Conservation (phyloP, 2,329 filamentous ascomycete genomes). For the Paecilomyces formosus region DNA sequence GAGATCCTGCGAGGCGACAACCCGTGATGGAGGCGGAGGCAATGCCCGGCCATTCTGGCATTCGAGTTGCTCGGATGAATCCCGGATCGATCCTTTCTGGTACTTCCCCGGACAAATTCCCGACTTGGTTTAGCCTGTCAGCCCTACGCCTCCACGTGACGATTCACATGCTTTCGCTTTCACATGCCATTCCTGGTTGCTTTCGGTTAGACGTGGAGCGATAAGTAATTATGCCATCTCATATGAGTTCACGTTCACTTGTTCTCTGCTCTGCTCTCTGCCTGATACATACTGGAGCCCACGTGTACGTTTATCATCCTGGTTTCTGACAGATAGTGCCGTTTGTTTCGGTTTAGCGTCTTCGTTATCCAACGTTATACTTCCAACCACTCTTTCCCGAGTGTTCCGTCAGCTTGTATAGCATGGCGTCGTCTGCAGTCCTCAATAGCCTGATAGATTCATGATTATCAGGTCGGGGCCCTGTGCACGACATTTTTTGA, state of each 20-base stretch:
- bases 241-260: slow-evolving; percentile 1
- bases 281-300: neutral
- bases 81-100: neutral
- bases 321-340: neutral
- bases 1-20: neutral
- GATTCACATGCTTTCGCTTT: slow-evolving; percentile 10
- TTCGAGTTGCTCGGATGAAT: neutral
- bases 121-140: neutral
- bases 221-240: neutral
- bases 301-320: neutral
- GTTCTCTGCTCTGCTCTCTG: neutral
- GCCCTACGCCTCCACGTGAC: neutral
- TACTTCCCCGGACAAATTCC: neutral
- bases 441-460: neutral
- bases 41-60: neutral
- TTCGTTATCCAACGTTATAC: neutral
- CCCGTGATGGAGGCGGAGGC: neutral
- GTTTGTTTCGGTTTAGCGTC: neutral
- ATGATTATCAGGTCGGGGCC: neutral
- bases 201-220: neutral
- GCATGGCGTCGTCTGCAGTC: neutral
- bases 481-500: neutral
- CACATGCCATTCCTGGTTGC: slow-evolving; percentile 13
- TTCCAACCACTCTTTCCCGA: neutral
- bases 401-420: neutral